A percentile compares a stretch with the other conserved stretches of the same genome.
These are phyloP conservation scores for Sclerotinia glacialis DNA, from an alignment of 2,329 filamentous ascomycete species.

Conservation along the genomic window DNA sequence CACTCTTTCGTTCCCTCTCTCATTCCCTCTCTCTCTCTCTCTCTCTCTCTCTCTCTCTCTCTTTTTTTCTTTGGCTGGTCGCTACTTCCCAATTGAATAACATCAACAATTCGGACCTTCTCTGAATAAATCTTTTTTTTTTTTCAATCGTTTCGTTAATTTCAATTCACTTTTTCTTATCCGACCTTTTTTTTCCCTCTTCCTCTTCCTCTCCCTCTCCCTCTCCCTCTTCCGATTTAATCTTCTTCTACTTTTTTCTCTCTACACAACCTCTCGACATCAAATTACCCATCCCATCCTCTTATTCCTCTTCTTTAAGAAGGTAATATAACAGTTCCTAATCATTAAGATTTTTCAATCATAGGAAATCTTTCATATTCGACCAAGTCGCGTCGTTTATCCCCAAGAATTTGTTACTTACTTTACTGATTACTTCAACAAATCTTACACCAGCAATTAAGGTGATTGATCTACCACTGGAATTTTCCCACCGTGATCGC, in stretches of 20 bases:
- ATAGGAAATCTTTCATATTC: conserved; percentile 18
- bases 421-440: conserved; percentile 8
- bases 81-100: conserved; percentile 2
- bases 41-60: neutral
- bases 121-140: neutral
- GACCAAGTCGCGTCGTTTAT: conserved; percentile 15
- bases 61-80: neutral
- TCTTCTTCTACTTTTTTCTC: conserved; percentile 17
- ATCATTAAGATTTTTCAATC: neutral
- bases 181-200: no score
- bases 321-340: neutral
- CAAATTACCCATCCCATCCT: conserved; percentile 18
- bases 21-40: neutral
- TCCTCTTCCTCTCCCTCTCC: no score
- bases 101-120: conserved; percentile 10
- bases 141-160: neutral
- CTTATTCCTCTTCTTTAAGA: conserved; percentile 1
- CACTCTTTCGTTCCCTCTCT: neutral
- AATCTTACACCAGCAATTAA: neutral
- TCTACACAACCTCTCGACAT: conserved; percentile 16
- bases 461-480: neutral
- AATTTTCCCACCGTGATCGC: neutral
- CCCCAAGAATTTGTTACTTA: conserved; percentile 13
- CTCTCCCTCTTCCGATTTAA: neutral
- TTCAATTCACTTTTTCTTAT: neutral